These are phyloP conservation scores for Colletotrichum noveboracense DNA, from an alignment of 2,329 filamentous ascomycete species.

Conservation along the genomic window DNA sequence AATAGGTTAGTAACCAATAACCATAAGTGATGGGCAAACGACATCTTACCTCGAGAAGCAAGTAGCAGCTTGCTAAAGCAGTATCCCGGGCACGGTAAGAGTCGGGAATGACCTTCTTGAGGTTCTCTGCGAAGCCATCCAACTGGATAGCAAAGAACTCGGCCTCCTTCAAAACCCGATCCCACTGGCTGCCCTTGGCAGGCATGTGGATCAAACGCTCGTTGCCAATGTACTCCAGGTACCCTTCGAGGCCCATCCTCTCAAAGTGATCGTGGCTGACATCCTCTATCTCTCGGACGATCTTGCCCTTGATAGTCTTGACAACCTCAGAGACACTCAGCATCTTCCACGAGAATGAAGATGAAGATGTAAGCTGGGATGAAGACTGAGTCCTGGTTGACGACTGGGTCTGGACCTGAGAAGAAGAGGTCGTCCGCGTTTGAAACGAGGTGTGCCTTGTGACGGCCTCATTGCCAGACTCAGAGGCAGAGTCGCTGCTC, in stretches of 20 bases:
- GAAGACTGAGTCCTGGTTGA: neutral
- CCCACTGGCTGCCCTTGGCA: constrained; percentile 43
- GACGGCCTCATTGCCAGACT: neutral
- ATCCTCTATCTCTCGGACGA: constrained; percentile 7
- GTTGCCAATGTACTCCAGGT: constrained; percentile 41
- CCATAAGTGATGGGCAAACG: accelerated
- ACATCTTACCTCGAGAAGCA: constrained; percentile 40
- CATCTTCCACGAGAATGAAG: neutral
- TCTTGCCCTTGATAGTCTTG: neutral
- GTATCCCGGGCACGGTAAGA: constrained; percentile 28
- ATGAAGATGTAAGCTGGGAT: neutral
- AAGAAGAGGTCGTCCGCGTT: neutral
- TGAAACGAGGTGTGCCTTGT: neutral
- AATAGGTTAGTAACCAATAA: neutral
- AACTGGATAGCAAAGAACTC: constrained; percentile 47
- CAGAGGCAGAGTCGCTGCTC: constrained; percentile 4
- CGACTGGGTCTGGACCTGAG: neutral
- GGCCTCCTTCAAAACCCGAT: constrained; percentile 42
- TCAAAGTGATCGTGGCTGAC: neutral
- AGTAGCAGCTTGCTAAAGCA: constrained; percentile 40
- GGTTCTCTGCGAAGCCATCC: constrained; percentile 36
- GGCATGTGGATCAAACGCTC: constrained; percentile 47
- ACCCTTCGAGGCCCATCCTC: constrained; percentile 22
- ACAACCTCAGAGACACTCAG: neutral
- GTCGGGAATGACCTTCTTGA: constrained; percentile 30